These are phyloP conservation scores for Plenodomus lindquistii DNA, from an alignment of 2,329 filamentous ascomycete genomes.

Conservation along the genomic window DNA sequence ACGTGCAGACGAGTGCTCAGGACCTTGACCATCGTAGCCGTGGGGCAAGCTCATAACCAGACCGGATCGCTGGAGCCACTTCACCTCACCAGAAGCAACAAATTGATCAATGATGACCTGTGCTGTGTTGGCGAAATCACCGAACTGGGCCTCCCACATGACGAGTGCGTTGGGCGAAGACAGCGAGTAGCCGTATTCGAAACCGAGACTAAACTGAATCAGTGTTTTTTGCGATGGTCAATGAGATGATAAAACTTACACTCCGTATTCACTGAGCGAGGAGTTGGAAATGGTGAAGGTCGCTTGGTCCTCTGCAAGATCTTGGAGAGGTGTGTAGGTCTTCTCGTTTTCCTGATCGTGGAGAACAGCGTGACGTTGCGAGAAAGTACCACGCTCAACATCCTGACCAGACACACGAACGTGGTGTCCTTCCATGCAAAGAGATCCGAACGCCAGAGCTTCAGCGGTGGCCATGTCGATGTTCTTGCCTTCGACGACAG, in stretches of 20 bases:
- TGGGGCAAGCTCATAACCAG: conserved; percentile 95
- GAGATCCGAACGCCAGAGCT: conserved; percentile 88
- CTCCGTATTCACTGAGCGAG: conserved; percentile 74
- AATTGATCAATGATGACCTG: conserved; percentile 99
- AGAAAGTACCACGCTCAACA: conserved; percentile 99
- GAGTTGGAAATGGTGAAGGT: conserved; percentile 98
- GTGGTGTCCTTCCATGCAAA: conserved; percentile 92
- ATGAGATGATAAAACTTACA: conserved; percentile 48
- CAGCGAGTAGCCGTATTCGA: conserved; percentile 98
- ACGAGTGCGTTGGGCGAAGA: conserved; percentile 96
- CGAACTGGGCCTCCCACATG: conserved; percentile 99
- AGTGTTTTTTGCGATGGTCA: conserved; percentile 13
- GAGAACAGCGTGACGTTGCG: conserved; percentile 93
- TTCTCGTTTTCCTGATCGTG: conserved; percentile 95
- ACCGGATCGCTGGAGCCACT: conserved; percentile 98
- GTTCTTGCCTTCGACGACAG: conserved; percentile 85
- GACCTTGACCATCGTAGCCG: conserved; percentile 97
- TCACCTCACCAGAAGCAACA: conserved; percentile 93
- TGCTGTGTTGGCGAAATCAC: conserved; percentile 99
- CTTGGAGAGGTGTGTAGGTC: conserved; percentile 89
- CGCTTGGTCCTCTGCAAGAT: conserved; percentile 88
- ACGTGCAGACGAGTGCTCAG: conserved; percentile 95
- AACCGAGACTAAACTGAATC: conserved; percentile 70
- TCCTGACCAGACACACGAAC: conserved; percentile 98
- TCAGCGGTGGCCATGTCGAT: conserved; percentile 98